These are phyloP conservation scores for Skeletonema marinoi DNA, from an alignment of 108 stramenopile species.

Conservation along the genomic window DNA sequence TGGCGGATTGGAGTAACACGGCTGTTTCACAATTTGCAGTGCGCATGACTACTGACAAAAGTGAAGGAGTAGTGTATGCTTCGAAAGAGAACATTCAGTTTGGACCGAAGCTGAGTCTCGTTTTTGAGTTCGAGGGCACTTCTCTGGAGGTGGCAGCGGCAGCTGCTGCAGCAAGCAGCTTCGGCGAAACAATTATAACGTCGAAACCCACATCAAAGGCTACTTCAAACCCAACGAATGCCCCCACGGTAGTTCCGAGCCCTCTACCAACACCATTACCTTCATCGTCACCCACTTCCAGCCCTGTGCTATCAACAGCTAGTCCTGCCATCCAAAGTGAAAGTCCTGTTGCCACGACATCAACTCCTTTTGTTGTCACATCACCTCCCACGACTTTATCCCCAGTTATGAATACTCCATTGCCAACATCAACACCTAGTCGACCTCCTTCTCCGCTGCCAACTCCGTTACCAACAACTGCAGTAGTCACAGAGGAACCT, in stretches of 20 bases:
- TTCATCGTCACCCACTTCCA: background rate
- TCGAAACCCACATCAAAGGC: background rate
- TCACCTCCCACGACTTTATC: constrained; percentile 22
- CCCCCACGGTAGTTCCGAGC: background rate
- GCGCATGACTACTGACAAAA: constrained; percentile 27
- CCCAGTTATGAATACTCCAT: background rate
- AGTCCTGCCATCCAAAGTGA: background rate
- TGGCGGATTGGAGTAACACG: background rate
- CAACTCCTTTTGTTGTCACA: background rate
- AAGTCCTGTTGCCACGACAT: background rate
- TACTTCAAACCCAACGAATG: background rate
- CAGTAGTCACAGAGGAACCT: background rate
- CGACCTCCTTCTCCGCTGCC: background rate
- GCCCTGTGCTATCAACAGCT: background rate
- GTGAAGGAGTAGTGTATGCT: constrained; percentile 33
- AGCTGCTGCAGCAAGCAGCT: background rate
- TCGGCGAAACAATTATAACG: background rate
- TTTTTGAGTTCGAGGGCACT: constrained; percentile 9
- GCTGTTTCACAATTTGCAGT: constrained; percentile 4
- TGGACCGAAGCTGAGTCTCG: constrained; percentile 28
- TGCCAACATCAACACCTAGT: background rate
- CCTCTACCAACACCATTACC: background rate
- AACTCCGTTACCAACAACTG: background rate
- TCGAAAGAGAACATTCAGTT: constrained; percentile 24
- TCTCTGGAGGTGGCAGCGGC: background rate